Conservation (phyloP, 352 stramenopile genomes). For the Pythium diclinum region DNA sequence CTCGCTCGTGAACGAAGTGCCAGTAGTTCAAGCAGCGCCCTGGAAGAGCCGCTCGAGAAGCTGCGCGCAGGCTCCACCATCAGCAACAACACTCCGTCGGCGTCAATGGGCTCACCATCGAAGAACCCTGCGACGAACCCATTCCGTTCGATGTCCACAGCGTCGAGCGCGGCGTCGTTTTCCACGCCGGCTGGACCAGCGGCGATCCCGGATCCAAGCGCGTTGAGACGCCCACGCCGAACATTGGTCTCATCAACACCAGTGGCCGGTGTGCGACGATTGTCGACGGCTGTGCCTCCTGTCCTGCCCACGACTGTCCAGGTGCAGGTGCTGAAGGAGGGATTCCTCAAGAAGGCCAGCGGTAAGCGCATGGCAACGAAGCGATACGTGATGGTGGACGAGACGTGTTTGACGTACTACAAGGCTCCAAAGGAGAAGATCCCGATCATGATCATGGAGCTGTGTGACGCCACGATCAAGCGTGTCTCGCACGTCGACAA, state of each 20-base stretch:
- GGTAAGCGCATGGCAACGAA: constrained; percentile 82
- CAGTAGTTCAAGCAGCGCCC: constrained; percentile 59
- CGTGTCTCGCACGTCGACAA: constrained; percentile 79
- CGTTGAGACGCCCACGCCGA: constrained; percentile 39
- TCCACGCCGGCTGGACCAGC: constrained; percentile 24
- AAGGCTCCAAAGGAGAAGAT: constrained; percentile 83
- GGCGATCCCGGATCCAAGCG: constrained; percentile 11
- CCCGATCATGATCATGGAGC: constrained; percentile 80
- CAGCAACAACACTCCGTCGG: constrained; percentile 23
- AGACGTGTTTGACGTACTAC: constrained; percentile 83
- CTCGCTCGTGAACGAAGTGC: constrained; percentile 51
- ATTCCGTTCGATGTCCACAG: constrained; percentile 26
- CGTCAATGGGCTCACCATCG: constrained; percentile 19
- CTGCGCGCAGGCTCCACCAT: constrained; percentile 37
- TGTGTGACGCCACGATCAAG: constrained; percentile 79
- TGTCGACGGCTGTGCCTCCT: constrained; percentile 49
- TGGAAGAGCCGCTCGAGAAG: constrained; percentile 45
- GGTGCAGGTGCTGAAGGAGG: constrained; percentile 78
- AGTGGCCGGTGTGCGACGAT: constrained; percentile 30
- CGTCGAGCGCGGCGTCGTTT: constrained; percentile 24
- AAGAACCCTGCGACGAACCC: constrained; percentile 16
- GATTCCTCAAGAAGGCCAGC: constrained; percentile 80
- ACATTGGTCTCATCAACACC: constrained; percentile 66
- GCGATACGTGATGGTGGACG: constrained; percentile 86
- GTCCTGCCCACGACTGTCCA: constrained; percentile 69